phyloP scores from a whole-genome alignment of 2,329 filamentous ascomycete species.

The Ophiosphaerella narmari region DNA sequence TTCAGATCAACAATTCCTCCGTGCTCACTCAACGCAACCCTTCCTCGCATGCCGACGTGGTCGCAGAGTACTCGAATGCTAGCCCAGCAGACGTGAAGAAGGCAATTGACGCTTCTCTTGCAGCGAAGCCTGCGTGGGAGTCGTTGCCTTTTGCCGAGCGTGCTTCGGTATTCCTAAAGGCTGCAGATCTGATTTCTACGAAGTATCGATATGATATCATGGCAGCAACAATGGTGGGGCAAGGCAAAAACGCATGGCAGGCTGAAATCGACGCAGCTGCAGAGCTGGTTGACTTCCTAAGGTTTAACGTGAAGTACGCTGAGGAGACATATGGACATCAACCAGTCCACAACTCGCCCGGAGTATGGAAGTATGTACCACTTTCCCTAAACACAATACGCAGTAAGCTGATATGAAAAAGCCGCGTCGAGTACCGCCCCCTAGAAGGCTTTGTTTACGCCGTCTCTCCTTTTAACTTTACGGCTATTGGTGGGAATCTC shows the following conservation, averaged over 20 bases:
- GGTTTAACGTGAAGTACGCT: slow-evolving; percentile 93
- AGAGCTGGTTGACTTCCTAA: slow-evolving; percentile 88
- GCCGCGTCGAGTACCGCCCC: slow-evolving; percentile 81
- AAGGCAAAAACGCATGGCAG: slow-evolving; percentile 98
- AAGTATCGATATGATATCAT: slow-evolving; percentile 98
- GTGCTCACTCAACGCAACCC: slow-evolving; percentile 79
- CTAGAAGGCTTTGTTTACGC: slow-evolving; percentile 96
- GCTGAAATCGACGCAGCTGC: slow-evolving; percentile 97
- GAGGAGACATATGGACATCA: slow-evolving; percentile 89
- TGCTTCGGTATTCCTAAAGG: slow-evolving; percentile 93
- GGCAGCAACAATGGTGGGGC: slow-evolving; percentile 92
- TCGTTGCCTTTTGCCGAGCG: slow-evolving; percentile 85
- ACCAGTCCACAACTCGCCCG: slow-evolving; percentile 78
- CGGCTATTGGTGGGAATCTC: slow-evolving; percentile 88
- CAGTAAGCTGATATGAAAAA: slow-evolving; percentile 32
- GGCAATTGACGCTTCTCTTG: slow-evolving; percentile 83
- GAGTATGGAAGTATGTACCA: slow-evolving; percentile 75
- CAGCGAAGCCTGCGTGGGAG: slow-evolving; percentile 87
- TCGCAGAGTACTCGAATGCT: slow-evolving; percentile 87
- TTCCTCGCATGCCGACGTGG: slow-evolving; percentile 72
- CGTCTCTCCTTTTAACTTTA: slow-evolving; percentile 96
- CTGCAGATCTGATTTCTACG: slow-evolving; percentile 83
- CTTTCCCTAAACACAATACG: background rate
- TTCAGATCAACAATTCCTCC: slow-evolving; percentile 68
- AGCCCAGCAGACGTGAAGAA: slow-evolving; percentile 73